These are phyloP conservation scores for Daedalea quercina DNA, from an alignment of 768 basidiomycete species.

Conservation along the genomic window DNA sequence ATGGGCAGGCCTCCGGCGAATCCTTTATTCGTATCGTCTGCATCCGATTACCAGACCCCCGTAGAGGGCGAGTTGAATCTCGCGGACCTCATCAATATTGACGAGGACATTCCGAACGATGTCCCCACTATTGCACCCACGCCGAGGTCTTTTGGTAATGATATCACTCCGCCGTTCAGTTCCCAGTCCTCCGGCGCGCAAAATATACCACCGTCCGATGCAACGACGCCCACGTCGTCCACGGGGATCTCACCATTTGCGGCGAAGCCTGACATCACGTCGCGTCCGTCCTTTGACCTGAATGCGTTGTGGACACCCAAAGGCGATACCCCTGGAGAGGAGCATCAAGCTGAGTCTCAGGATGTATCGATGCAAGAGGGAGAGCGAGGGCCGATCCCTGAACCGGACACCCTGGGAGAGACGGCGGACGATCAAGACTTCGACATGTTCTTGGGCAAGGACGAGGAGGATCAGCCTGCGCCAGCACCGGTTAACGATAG, in stretches of 20 bases:
- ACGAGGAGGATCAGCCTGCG: conserved; percentile 35
- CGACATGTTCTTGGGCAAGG: conserved; percentile 76
- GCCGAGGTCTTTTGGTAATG: conserved; percentile 8
- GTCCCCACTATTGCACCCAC: conserved; percentile 14
- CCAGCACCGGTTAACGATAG: conserved; percentile 13
- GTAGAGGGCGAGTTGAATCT: conserved; percentile 64
- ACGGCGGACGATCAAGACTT: conserved; percentile 76
- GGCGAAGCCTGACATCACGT: conserved; percentile 34
- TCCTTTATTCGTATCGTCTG: conserved; percentile 29
- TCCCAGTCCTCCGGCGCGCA: conserved; percentile 4
- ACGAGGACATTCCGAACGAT: conserved; percentile 49
- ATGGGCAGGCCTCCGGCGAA: conserved; percentile 23
- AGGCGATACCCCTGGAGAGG: conserved; percentile 29
- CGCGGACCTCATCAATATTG: conserved; percentile 71
- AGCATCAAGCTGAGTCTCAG: conserved; percentile 1
- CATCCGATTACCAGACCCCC: conserved; percentile 31
- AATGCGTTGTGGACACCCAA: conserved; percentile 60
- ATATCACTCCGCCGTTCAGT: background rate
- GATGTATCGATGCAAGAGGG: conserved; percentile 3
- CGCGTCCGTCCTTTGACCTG: conserved; percentile 60
- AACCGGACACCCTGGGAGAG: conserved; percentile 24
- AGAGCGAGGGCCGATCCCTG: conserved; percentile 32
- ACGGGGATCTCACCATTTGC: conserved; percentile 30
- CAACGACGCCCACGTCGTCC: conserved; percentile 4
- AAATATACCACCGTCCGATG: conserved; percentile 21